Conservation (phyloP, 352 stramenopile species). For the Discostella stelligera region DNA sequence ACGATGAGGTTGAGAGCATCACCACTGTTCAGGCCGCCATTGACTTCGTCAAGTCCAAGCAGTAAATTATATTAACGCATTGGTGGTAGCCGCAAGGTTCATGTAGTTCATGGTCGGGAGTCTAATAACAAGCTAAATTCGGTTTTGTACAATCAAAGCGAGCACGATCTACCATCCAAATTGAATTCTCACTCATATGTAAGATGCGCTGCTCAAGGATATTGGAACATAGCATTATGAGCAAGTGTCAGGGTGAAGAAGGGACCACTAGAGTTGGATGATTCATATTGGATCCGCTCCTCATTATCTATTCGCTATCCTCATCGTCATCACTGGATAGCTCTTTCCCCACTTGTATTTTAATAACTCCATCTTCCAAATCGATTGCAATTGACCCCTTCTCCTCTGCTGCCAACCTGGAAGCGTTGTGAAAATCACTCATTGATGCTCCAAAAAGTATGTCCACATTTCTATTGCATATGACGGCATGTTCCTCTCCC, state of each 20-base stretch:
- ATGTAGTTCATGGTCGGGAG: constrained; percentile 27
- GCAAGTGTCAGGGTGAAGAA: no score
- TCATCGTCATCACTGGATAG: constrained; percentile 56
- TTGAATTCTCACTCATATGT: no score
- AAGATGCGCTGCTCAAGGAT: not conserved
- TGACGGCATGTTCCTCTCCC: constrained; percentile 66
- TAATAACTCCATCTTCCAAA: constrained; percentile 39
- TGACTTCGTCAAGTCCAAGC: constrained; percentile 63
- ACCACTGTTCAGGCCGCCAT: constrained; percentile 75
- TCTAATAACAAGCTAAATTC: constrained; percentile 13
- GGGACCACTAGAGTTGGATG: no score
- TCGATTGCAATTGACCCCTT: constrained; percentile 38
- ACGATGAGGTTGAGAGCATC: constrained; percentile 78
- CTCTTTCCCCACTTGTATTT: constrained; percentile 35
- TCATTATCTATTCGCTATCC: constrained; percentile 47
- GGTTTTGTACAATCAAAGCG: no score
- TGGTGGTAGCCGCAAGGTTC: constrained; percentile 8
- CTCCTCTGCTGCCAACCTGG: constrained; percentile 28
- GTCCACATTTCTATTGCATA: constrained; percentile 68
- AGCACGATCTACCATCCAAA: no score
- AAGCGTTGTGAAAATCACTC: constrained; percentile 56
- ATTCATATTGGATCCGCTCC: constrained; percentile 8
- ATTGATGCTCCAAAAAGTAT: constrained; percentile 66
- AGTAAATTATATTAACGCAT: constrained; percentile 31
- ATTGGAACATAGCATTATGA: not conserved